phyloP scores from a whole-genome alignment of 345 rosid species.

The Noccaea bulbosa region DNA sequence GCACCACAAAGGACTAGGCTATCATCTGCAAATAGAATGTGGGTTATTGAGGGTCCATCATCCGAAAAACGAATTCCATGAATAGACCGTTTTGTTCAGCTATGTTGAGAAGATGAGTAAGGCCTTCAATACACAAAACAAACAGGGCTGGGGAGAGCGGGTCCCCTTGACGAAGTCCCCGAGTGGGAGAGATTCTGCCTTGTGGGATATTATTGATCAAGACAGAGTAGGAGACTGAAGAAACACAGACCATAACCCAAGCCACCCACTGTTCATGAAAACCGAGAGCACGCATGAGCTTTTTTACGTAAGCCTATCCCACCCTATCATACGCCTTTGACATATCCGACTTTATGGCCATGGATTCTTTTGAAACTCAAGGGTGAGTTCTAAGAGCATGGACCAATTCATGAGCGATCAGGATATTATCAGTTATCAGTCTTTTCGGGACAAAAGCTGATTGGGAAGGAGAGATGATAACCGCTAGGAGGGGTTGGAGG shows the following conservation, averaged over 20 bases:
- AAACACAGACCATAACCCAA: neutral
- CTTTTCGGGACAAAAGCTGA: neutral
- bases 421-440: neutral
- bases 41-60: neutral
- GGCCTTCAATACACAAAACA: neutral
- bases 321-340: neutral
- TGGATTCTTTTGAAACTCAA: neutral
- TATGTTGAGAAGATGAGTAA: neutral
- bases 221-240: neutral
- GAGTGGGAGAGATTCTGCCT: neutral
- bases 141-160: neutral
- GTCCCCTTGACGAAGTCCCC: neutral
- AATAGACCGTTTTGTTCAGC: neutral
- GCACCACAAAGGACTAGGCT: neutral
- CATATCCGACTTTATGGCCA: neutral
- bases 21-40: neutral
- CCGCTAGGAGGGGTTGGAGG: too few relatives aligned
- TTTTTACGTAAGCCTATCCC: neutral
- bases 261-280: neutral
- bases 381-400: neutral
- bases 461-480: too few relatives aligned
- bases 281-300: neutral
- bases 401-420: neutral
- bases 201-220: neutral
- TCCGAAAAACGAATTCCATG: neutral